Conservation (phyloP, 2,329 filamentous ascomycete genomes). For the Colletotrichum orchidophilum region DNA sequence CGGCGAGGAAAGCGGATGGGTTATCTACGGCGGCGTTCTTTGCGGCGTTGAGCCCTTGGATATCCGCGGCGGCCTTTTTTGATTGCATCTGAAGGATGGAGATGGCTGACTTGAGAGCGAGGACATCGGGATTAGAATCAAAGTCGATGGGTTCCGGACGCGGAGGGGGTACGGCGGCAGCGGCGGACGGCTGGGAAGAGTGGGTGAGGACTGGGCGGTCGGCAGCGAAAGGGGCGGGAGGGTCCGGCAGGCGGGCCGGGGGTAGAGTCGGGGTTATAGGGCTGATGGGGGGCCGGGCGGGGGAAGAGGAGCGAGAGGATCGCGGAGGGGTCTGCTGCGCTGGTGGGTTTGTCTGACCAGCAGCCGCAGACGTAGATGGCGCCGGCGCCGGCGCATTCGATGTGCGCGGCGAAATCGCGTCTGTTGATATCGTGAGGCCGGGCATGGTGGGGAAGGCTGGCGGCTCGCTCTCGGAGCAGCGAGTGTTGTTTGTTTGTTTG, state of each 20-base stretch:
- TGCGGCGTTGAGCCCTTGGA: conserved; percentile 73
- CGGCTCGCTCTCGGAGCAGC: neutral
- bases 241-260: conserved; percentile 44
- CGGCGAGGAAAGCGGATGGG: conserved; percentile 76
- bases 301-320: conserved; percentile 51
- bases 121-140: conserved; percentile 80
- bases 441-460: conserved; percentile 39
- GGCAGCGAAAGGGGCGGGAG: conserved; percentile 41
- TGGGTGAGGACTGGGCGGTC: conserved; percentile 55
- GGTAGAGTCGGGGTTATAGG: conserved; percentile 63
- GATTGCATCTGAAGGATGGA: conserved; percentile 88
- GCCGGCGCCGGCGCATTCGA: conserved; percentile 34
- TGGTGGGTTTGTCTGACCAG: conserved; percentile 1
- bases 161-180: conserved; percentile 53
- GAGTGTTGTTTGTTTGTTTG: neutral
- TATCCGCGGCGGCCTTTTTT: conserved; percentile 79
- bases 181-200: conserved; percentile 51
- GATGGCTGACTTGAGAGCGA: conserved; percentile 86
- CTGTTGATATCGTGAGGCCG: conserved; percentile 41
- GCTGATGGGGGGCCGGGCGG: conserved; percentile 60
- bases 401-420: conserved; percentile 34
- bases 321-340: conserved; percentile 27
- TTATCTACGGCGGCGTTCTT: conserved; percentile 77
- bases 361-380: conserved; percentile 8
- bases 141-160: conserved; percentile 65